Conservation (phyloP, 306 rosid genomes). For the Hippophae tibetana region DNA sequence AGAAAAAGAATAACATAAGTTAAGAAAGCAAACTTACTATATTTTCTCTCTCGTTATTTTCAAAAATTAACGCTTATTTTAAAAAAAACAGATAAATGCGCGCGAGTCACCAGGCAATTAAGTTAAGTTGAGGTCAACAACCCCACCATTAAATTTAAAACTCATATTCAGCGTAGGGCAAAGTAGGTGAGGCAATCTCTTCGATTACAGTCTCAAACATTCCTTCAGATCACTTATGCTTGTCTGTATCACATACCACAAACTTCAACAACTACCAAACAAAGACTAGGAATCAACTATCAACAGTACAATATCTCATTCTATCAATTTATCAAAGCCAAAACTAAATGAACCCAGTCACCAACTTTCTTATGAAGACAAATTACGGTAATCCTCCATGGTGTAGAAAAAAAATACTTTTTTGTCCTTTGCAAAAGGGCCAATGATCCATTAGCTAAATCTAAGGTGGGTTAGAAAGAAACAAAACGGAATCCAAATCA, state of each 20-base stretch:
- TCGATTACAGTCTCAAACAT: slow-evolving; percentile 2
- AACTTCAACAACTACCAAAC: slow-evolving; percentile 35
- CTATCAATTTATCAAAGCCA: slow-evolving; percentile 36
- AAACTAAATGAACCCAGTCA: slow-evolving; percentile 33
- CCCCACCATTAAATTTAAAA: neutral
- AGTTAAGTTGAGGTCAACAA: neutral
- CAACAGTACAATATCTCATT: slow-evolving; percentile 15
- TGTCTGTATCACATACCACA: slow-evolving; percentile 41
- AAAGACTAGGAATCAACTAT: slow-evolving; percentile 30
- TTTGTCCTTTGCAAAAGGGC: slow-evolving; percentile 21
- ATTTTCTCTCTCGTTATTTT: no score
- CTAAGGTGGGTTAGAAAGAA: no score
- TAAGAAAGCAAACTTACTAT: no score
- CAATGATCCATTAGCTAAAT: slow-evolving; percentile 34
- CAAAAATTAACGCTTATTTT: no score
- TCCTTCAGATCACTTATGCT: slow-evolving; percentile 18
- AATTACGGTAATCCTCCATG: slow-evolving; percentile 6
- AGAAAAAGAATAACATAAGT: no score
- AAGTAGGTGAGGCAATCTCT: neutral
- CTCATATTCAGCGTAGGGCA: slow-evolving; percentile 11
- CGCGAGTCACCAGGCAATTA: slow-evolving; percentile 1
- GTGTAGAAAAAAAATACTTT: slow-evolving; percentile 32
- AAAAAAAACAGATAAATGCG: no score
- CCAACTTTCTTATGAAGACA: neutral
- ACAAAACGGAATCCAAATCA: no score